Conservation (phyloP, 1,284 basidiomycete species). For the Spongiforma sp. region DNA sequence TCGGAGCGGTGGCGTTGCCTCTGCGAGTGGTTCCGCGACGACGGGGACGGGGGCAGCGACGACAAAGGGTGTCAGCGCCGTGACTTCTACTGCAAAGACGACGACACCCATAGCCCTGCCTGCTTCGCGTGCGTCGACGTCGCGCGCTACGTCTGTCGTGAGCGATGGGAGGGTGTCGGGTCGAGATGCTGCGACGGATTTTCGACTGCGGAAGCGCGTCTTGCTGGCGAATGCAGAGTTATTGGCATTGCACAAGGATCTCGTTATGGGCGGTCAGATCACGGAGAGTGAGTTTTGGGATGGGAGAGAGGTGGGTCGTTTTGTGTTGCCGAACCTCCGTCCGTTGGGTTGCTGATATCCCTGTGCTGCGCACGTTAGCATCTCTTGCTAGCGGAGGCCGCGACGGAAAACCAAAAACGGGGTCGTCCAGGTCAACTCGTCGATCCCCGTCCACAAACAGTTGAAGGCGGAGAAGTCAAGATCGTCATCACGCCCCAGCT, state of each 20-base stretch:
- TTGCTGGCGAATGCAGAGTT: slow-evolving; percentile 79
- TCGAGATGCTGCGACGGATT: slow-evolving; percentile 65
- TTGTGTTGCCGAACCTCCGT: neutral
- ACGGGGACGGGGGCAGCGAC: slow-evolving; percentile 33
- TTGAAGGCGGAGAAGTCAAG: slow-evolving; percentile 75
- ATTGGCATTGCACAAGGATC: slow-evolving; percentile 79
- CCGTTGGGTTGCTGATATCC: neutral
- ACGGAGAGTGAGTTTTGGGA: slow-evolving; percentile 96
- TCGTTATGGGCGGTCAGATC: slow-evolving; percentile 86
- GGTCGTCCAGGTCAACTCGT: slow-evolving; percentile 88
- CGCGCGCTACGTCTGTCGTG: slow-evolving; percentile 63
- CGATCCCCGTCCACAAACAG: slow-evolving; percentile 85
- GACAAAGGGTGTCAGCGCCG: slow-evolving; percentile 30
- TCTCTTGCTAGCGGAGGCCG: slow-evolving; percentile 59
- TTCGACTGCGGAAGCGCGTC: slow-evolving; percentile 79
- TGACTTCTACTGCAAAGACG: slow-evolving; percentile 24
- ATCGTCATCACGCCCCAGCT: slow-evolving; percentile 1
- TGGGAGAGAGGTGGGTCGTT: slow-evolving; percentile 74
- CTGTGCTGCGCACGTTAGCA: slow-evolving; percentile 48
- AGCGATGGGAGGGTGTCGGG: slow-evolving; percentile 61
- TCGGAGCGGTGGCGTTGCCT: slow-evolving; percentile 41
- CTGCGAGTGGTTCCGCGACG: slow-evolving; percentile 7
- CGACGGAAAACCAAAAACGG: slow-evolving; percentile 64
- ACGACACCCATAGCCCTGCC: slow-evolving; percentile 31
- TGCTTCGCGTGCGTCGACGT: slow-evolving; percentile 47